phyloP scores from a whole-genome alignment of 164 flowering plant species.

The Protea cynaroides region DNA sequence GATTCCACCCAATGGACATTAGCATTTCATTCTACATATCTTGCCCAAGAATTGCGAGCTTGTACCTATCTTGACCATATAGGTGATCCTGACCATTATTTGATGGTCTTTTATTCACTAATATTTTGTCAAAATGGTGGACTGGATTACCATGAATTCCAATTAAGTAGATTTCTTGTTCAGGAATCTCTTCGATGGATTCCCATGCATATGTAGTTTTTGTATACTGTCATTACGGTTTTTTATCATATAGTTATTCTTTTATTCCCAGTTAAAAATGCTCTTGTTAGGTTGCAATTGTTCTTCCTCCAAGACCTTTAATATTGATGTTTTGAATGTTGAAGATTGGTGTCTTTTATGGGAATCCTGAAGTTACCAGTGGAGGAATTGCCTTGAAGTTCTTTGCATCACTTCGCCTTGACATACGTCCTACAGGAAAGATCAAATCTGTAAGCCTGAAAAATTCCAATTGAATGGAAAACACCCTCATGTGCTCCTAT shows the following conservation, averaged over 20 bases:
- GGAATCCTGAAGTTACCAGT: slow-evolving; percentile 99
- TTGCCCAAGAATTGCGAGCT: no score
- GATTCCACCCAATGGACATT: no score
- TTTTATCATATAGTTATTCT: not conserved
- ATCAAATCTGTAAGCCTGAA: slow-evolving; percentile 82
- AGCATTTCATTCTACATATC: no score
- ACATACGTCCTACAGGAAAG: slow-evolving; percentile 91
- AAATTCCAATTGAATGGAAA: slow-evolving; percentile 1
- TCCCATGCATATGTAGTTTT: no score
- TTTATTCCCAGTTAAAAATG: no score
- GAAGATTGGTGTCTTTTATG: slow-evolving; percentile 95
- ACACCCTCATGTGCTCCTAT: not conserved
- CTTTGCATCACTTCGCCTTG: slow-evolving; percentile 96
- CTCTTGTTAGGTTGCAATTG: not conserved
- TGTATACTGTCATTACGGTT: not conserved
- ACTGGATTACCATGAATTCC: no score
- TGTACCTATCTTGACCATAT: no score
- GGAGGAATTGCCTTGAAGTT: slow-evolving; percentile 98
- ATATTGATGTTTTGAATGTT: slow-evolving; percentile 10
- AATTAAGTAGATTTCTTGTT: no score
- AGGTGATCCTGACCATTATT: no score
- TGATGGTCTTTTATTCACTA: no score
- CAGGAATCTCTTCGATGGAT: no score
- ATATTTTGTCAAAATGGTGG: no score
- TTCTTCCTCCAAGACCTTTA: slow-evolving; percentile 10